Evolutionary conservation across 169 alveolate genomes (phyloP).

Genomic region (Eimeria maxima): DNA sequence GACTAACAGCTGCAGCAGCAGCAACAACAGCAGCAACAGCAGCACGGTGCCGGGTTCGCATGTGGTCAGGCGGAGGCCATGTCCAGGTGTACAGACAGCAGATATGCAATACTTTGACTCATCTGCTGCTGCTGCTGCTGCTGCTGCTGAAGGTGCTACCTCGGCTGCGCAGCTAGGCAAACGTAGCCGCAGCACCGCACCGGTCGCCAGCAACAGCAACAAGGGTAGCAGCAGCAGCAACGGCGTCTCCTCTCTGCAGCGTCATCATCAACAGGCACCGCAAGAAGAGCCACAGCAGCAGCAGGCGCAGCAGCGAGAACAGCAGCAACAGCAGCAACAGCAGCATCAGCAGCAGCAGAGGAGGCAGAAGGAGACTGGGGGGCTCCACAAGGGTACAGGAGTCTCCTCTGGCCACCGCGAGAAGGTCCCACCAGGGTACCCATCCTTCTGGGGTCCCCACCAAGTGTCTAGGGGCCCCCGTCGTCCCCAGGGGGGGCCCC

Average conservation of each 20-base stretch:
- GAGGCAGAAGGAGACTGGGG: background rate
- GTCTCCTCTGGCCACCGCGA: no score
- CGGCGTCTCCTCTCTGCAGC: background rate
- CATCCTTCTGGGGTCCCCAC: background rate
- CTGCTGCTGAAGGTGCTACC: background rate
- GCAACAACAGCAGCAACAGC: constrained; percentile 3
- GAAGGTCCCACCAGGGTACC: no score
- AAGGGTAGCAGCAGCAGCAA: background rate
- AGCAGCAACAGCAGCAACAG: no score
- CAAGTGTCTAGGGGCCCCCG: background rate
- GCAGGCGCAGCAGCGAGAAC: no score
- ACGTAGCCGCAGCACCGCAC: background rate
- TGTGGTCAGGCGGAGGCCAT: background rate
- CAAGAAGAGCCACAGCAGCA: background rate
- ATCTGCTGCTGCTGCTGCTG: constrained; percentile 17
- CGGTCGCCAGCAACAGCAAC: background rate
- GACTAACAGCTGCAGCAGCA: background rate
- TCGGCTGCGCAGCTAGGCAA: background rate
- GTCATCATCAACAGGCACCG: background rate
- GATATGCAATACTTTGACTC: background rate
- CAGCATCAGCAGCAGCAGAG: background rate
- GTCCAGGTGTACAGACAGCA: no score
- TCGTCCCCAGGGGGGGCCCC: no score
- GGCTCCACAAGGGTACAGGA: constrained; percentile 14
- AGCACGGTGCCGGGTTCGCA: background rate